These are phyloP conservation scores for Coniferiporia sulphurascens DNA, from an alignment of 1,284 basidiomycete genomes.

Conservation along the genomic window DNA sequence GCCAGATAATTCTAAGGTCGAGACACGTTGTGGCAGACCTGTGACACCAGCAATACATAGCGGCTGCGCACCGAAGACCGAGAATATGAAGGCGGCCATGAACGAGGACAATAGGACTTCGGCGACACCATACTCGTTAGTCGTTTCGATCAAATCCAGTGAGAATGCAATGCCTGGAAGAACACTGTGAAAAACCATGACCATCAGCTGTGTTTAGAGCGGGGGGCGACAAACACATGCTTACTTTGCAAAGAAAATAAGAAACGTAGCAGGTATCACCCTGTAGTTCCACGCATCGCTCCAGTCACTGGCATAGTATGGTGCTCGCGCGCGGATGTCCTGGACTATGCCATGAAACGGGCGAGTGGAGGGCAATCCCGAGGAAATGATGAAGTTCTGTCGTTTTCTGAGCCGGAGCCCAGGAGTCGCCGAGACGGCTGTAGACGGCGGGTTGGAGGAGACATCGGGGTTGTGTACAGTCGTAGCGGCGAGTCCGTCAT, in stretches of 20 bases:
- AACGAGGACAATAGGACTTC: slow-evolving; percentile 81
- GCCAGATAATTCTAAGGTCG: background rate
- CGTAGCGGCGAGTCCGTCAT: background rate
- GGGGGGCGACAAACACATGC: slow-evolving; percentile 23
- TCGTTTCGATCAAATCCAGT: slow-evolving; percentile 89
- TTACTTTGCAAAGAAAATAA: slow-evolving; percentile 80
- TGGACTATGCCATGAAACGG: slow-evolving; percentile 70
- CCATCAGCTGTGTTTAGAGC: background rate
- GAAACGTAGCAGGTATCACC: slow-evolving; percentile 67
- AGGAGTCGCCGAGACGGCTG: slow-evolving; percentile 24
- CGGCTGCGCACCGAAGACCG: slow-evolving; percentile 87
- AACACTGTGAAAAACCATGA: slow-evolving; percentile 41
- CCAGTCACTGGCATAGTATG: slow-evolving; percentile 86
- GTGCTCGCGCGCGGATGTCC: slow-evolving; percentile 73
- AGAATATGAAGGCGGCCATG: slow-evolving; percentile 90
- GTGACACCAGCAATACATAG: slow-evolving; percentile 93
- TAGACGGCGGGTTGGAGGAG: slow-evolving; percentile 6
- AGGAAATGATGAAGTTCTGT: slow-evolving; percentile 5
- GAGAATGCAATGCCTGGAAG: slow-evolving; percentile 92
- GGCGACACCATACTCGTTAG: slow-evolving; percentile 83
- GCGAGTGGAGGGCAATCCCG: slow-evolving; percentile 21
- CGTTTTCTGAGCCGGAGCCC: slow-evolving; percentile 10
- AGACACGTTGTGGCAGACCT: slow-evolving; percentile 38
- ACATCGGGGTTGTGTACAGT: background rate
- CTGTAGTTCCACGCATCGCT: slow-evolving; percentile 86